phyloP scores from a whole-genome alignment of 192 early-diverging fungal species.

The Entomortierella parvispora region DNA sequence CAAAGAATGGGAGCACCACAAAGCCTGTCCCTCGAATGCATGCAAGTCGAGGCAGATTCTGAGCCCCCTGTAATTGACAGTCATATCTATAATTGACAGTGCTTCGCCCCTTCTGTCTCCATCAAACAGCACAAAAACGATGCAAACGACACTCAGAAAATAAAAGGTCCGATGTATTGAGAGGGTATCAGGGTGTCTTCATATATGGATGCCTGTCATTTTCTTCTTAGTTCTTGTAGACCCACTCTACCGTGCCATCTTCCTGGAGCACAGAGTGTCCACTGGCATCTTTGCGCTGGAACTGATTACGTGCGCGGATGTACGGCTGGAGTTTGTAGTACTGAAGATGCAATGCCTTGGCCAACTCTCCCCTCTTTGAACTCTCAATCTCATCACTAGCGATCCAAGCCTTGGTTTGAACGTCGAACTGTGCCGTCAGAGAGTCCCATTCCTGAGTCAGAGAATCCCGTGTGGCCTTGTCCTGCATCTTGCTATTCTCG shows the following conservation, averaged over 20 bases:
- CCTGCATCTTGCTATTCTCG: constrained; percentile 58
- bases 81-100: too few species aligned
- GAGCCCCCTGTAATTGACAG: too few species aligned
- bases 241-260: constrained; percentile 29
- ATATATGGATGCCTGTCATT: too few species aligned
- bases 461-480: constrained; percentile 30
- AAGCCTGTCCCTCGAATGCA: too few species aligned
- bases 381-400: background rate
- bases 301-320: constrained; percentile 43
- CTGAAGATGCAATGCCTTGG: constrained; percentile 16
- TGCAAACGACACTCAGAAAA: too few species aligned
- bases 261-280: constrained; percentile 31
- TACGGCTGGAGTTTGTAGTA: constrained; percentile 39
- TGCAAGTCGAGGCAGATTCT: too few species aligned
- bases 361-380: constrained; percentile 17
- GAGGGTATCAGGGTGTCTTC: too few species aligned
- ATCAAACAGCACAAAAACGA: too few species aligned
- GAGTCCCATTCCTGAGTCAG: constrained; percentile 24
- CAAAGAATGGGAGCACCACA: too few species aligned
- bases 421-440: constrained; percentile 15
- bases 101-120: too few species aligned
- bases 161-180: too few species aligned
- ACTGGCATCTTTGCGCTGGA: constrained; percentile 25
- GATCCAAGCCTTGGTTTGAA: constrained; percentile 25
- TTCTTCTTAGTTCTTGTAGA: constrained; percentile 32